These are phyloP conservation scores for Hemisphaericaspora lyxosophila DNA, from an alignment of 1,139 yeast species.

Conservation along the genomic window DNA sequence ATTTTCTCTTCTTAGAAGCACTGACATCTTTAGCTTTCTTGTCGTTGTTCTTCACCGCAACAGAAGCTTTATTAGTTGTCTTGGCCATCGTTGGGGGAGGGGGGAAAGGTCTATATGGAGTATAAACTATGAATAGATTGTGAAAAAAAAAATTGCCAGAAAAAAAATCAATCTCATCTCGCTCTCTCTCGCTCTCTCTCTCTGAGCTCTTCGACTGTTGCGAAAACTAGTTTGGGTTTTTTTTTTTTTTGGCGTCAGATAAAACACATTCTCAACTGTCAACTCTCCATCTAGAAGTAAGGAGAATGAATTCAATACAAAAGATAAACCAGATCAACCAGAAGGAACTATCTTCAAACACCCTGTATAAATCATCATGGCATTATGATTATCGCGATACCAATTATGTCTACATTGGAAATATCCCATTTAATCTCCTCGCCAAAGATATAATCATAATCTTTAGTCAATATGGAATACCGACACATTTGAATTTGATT, in stretches of 20 bases:
- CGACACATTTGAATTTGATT: constrained; percentile 72
- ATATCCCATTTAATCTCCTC: constrained; percentile 61
- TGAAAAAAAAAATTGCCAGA: constrained; percentile 1
- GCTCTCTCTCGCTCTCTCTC: neutral
- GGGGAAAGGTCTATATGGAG: too few species aligned
- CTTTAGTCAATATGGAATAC: constrained; percentile 89
- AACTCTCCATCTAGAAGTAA: too few species aligned
- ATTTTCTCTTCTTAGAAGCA: constrained; percentile 19
- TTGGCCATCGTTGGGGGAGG: constrained; percentile 9
- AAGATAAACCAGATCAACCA: constrained; percentile 64
- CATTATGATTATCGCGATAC: constrained; percentile 81
- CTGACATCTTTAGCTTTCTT: constrained; percentile 4
- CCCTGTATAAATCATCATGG: constrained; percentile 74
- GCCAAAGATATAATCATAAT: constrained; percentile 76
- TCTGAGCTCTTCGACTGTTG: too few species aligned
- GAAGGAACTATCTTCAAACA: constrained; percentile 63
- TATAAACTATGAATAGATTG: too few species aligned
- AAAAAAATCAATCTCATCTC: constrained; percentile 7
- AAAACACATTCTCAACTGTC: too few species aligned
- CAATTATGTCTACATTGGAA: constrained; percentile 59
- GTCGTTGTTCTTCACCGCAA: constrained; percentile 12
- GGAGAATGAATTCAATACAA: constrained; percentile 43
- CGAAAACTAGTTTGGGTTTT: too few species aligned
- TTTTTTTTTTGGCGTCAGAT: too few species aligned
- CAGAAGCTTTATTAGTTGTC: constrained; percentile 14